These are phyloP conservation scores for Nemania abortiva DNA, from an alignment of 2,329 filamentous ascomycete species.

Conservation along the genomic window DNA sequence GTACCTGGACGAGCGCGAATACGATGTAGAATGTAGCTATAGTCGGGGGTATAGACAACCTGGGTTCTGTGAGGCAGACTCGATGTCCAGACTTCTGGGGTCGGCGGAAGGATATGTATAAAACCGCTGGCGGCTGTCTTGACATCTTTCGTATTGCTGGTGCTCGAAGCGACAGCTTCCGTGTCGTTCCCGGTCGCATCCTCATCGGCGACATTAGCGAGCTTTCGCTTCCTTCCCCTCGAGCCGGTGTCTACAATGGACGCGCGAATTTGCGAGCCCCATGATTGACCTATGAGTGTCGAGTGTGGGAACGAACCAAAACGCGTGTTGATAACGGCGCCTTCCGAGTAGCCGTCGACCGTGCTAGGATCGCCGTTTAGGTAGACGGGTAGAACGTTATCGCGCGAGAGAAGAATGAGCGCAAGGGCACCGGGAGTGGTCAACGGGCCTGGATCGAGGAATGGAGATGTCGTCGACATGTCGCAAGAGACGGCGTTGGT, in stretches of 20 bases:
- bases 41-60: slow-evolving; percentile 88
- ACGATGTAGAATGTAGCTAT: slow-evolving; percentile 84
- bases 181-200: slow-evolving; percentile 58
- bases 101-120: slow-evolving; percentile 81
- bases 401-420: slow-evolving; percentile 88
- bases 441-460: slow-evolving; percentile 76
- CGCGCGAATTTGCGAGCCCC: slow-evolving; percentile 92
- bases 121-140: slow-evolving; percentile 76
- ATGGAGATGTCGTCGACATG: slow-evolving; percentile 73
- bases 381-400: slow-evolving; percentile 82
- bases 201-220: slow-evolving; percentile 59
- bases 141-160: slow-evolving; percentile 49
- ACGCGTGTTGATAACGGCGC: slow-evolving; percentile 87
- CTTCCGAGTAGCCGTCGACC: slow-evolving; percentile 79
- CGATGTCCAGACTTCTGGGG: slow-evolving; percentile 84
- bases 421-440: slow-evolving; percentile 77
- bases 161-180: slow-evolving; percentile 40
- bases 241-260: slow-evolving; percentile 92
- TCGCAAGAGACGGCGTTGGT: slow-evolving; percentile 11
- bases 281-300: slow-evolving; percentile 81
- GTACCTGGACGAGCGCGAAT: slow-evolving; percentile 79
- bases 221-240: slow-evolving; percentile 77
- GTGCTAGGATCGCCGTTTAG: slow-evolving; percentile 72
- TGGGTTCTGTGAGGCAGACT: slow-evolving; percentile 85
- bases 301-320: slow-evolving; percentile 92